phyloP scores from a whole-genome alignment of 768 basidiomycete species.

The Rhodosporidiobolus odoratus region DNA sequence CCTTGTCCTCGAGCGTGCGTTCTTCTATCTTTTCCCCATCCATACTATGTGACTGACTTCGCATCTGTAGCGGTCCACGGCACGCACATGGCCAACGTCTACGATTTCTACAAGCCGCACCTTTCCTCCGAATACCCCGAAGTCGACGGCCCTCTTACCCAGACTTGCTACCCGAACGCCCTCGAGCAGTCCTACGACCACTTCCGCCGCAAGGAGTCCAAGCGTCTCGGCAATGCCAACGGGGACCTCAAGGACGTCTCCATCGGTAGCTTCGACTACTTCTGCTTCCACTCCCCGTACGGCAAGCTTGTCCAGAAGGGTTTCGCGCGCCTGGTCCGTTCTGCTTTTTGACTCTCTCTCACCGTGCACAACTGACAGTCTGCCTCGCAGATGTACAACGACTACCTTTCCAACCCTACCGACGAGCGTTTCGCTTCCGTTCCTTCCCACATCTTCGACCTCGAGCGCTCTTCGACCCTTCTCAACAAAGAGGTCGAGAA shows the following conservation, averaged over 20 bases:
- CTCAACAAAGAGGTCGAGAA: constrained; percentile 95
- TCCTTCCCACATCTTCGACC: constrained; percentile 59
- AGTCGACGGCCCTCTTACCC: constrained; percentile 94
- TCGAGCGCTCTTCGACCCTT: constrained; percentile 66
- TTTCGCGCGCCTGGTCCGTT: constrained; percentile 69
- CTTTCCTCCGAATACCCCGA: constrained; percentile 91
- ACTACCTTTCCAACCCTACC: constrained; percentile 75
- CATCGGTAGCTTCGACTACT: constrained; percentile 78
- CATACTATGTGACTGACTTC: not conserved
- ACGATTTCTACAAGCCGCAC: constrained; percentile 99
- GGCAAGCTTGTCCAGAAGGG: constrained; percentile 99
- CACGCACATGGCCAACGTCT: constrained; percentile 93
- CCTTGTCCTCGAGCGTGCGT: constrained; percentile 87
- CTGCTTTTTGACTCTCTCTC: not conserved
- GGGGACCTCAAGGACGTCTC: constrained; percentile 53
- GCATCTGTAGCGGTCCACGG: constrained; percentile 74
- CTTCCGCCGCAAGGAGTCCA: constrained; percentile 74
- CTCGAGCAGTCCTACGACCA: constrained; percentile 81
- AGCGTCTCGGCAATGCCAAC: constrained; percentile 46
- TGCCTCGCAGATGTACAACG: constrained; percentile 60
- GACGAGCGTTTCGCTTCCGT: constrained; percentile 59
- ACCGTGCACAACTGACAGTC: not conserved
- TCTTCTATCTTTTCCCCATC: not conserved
- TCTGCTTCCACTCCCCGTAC: constrained; percentile 95
- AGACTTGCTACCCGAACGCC: constrained; percentile 88